Evolutionary conservation across 2,329 filamentous ascomycete genomes (phyloP).

Genomic region (Ophiocordyceps sinensis): DNA sequence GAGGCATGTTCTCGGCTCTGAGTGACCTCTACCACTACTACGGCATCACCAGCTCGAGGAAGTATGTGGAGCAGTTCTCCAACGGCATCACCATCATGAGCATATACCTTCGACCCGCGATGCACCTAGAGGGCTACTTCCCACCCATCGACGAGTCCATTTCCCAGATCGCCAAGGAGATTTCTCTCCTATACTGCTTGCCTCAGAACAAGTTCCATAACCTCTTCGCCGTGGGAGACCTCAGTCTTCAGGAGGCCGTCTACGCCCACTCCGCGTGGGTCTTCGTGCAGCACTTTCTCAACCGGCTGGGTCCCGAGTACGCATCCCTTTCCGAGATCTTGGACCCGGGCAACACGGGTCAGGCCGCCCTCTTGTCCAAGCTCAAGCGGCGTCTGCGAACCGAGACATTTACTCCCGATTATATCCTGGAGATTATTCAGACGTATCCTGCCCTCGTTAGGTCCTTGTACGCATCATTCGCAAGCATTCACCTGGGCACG

Average conservation of each 20-base stretch:
- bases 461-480: conserved; percentile 81
- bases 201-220: conserved; percentile 92
- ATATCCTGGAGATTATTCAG: conserved; percentile 94
- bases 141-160: conserved; percentile 89
- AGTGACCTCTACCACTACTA: conserved; percentile 99
- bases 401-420: conserved; percentile 95
- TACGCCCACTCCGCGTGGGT: conserved; percentile 98
- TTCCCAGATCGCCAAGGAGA: conserved; percentile 97
- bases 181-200: conserved; percentile 92
- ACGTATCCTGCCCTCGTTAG: conserved; percentile 79
- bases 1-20: conserved; percentile 86
- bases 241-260: conserved; percentile 92
- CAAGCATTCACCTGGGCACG: conserved; percentile 60
- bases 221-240: conserved; percentile 70
- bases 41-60: conserved; percentile 85
- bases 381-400: conserved; percentile 90
- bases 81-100: conserved; percentile 97
- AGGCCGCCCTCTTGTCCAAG: conserved; percentile 79
- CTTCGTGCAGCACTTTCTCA: conserved; percentile 95
- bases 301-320: conserved; percentile 86
- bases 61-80: conserved; percentile 98
- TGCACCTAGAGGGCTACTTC: conserved; percentile 38
- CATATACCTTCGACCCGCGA: conserved; percentile 70
- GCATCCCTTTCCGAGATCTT: conserved; percentile 70
- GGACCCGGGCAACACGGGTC: conserved; percentile 65